Conservation (phyloP, 2,329 filamentous ascomycete species). For the Rhynchosporium secalis region DNA sequence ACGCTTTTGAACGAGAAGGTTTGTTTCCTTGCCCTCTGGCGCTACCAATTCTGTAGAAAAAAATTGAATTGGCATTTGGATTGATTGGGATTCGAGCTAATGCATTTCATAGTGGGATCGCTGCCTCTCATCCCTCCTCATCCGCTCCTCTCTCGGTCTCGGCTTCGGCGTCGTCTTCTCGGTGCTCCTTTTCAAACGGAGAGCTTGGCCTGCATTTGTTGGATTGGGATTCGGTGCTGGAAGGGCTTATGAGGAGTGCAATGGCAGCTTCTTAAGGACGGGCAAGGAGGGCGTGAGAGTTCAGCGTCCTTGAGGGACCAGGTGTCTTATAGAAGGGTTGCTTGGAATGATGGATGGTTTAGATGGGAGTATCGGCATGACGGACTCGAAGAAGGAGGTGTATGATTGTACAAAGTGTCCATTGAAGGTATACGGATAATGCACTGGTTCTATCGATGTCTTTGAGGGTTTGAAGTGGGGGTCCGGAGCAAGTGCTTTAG, state of each 20-base stretch:
- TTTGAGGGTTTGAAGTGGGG: not conserved
- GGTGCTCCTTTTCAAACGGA: constrained; percentile 94
- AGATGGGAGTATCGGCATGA: constrained; percentile 7
- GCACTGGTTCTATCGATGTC: constrained; percentile 12
- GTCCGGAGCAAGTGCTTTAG: not conserved
- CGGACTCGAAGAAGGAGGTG: constrained; percentile 13
- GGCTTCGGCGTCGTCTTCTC: constrained; percentile 99
- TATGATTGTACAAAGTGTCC: constrained; percentile 37
- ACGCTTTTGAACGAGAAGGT: constrained; percentile 99
- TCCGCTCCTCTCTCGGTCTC: constrained; percentile 93
- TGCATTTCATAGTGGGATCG: constrained; percentile 78
- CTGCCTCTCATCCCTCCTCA: constrained; percentile 94
- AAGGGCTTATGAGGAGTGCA: constrained; percentile 97
- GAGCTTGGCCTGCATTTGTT: constrained; percentile 95
- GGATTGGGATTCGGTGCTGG: constrained; percentile 94
- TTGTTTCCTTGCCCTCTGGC: not conserved
- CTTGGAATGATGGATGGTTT: constrained; percentile 4
- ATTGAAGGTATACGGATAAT: constrained; percentile 21
- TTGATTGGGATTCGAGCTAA: constrained; percentile 14
- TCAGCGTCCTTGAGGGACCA: constrained; percentile 29
- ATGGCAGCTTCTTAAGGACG: constrained; percentile 47
- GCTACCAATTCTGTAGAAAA: not conserved
- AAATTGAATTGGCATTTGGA: not conserved
- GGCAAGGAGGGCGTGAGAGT: constrained; percentile 37
- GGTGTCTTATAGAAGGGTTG: not conserved